Percentiles rank a stretch among this genome's conserved stretches.
These are phyloP conservation scores for Tuber magnatum DNA, from an alignment of 495 filamentous ascomycete genomes.

Conservation along the genomic window DNA sequence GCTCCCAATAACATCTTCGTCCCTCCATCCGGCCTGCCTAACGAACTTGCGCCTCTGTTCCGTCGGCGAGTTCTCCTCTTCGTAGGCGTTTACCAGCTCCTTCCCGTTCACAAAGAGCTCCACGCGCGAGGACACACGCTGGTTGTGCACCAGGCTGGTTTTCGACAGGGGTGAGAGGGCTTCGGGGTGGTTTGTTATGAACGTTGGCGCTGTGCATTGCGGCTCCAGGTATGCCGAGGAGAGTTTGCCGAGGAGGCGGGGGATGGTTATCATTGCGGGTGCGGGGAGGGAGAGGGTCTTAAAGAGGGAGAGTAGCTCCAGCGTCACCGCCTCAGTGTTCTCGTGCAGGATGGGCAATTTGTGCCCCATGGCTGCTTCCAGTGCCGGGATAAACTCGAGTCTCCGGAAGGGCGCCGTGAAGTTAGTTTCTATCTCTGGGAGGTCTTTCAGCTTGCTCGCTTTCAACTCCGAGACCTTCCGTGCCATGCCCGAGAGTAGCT, in stretches of 20 bases:
- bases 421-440: conserved; percentile 22
- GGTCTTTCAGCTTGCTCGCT: conserved; percentile 50
- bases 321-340: conserved; percentile 48
- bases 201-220: conserved; percentile 63
- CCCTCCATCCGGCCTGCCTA: conserved; percentile 47
- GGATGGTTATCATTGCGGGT: conserved; percentile 56
- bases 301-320: conserved; percentile 49
- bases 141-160: conserved; percentile 49
- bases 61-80: conserved; percentile 91
- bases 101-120: conserved; percentile 77
- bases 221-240: conserved; percentile 68
- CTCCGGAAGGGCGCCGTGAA: conserved; percentile 48
- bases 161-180: conserved; percentile 89
- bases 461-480: conserved; percentile 49
- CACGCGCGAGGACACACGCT: conserved; percentile 62
- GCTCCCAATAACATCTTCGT: conserved; percentile 28
- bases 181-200: conserved; percentile 85
- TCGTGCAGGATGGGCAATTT: conserved; percentile 60
- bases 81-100: conserved; percentile 90
- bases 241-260: conserved; percentile 80
- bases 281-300: conserved; percentile 48
- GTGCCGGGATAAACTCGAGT: conserved; percentile 73
- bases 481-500: conserved; percentile 55
- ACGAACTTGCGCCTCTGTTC: conserved; percentile 80
- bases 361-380: conserved; percentile 59